phyloP scores from a whole-genome alignment of 2,329 filamentous ascomycete species.

The Cryphonectria naterciae region DNA sequence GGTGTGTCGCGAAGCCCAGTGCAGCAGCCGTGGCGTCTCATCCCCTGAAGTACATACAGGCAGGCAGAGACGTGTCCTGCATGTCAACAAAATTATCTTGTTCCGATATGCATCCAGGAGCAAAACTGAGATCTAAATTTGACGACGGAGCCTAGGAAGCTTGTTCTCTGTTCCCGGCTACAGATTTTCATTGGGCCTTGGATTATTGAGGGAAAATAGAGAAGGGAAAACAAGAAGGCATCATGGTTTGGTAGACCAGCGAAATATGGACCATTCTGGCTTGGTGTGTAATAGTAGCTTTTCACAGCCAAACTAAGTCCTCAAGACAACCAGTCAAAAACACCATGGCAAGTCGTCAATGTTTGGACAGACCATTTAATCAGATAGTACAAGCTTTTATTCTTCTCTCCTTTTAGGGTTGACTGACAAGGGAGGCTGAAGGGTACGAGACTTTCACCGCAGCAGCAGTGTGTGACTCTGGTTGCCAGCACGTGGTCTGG shows the following conservation, averaged over 20 bases:
- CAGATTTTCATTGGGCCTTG: not conserved
- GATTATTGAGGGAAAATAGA: not conserved
- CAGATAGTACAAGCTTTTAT: constrained; percentile 1
- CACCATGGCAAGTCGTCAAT: not conserved
- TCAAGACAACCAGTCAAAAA: not conserved
- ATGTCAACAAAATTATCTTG: constrained; percentile 1
- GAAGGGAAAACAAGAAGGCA: too few species aligned
- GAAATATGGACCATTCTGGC: not conserved
- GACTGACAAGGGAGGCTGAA: not conserved
- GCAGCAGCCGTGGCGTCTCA: constrained; percentile 28
- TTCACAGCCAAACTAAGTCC: not conserved
- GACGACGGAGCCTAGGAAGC: not conserved
- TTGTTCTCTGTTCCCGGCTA: not conserved
- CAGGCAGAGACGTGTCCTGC: constrained; percentile 1
- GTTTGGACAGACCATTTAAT: not conserved
- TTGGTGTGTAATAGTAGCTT: not conserved
- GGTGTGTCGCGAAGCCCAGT: constrained; percentile 21
- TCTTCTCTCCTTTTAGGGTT: not conserved
- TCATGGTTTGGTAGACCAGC: not conserved
- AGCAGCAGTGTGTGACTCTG: not conserved
- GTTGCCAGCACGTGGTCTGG: constrained; percentile 12
- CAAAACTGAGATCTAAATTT: constrained; percentile 3
- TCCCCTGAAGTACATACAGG: constrained; percentile 18
- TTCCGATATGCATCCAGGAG: constrained; percentile 9
- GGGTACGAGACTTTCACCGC: not conserved